Conservation (phyloP, 192 early-diverging fungal species). For the Mortierella alpina region DNA sequence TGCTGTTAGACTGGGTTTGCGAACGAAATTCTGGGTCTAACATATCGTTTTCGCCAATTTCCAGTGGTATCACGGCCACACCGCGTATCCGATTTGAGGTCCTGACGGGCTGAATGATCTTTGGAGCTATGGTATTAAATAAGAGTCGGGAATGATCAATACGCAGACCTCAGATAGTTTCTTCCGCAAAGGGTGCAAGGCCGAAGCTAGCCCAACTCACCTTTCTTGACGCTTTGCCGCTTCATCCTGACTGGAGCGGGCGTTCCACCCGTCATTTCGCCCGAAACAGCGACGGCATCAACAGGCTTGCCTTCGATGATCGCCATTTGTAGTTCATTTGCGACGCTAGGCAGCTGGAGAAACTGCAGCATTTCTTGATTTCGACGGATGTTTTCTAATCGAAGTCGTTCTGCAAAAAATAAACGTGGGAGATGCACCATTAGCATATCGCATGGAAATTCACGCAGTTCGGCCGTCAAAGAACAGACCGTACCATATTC, state of each 20-base stretch:
- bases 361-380: conserved; percentile 69
- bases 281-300: background rate
- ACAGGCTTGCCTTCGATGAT: conserved; percentile 18
- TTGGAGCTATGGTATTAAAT: conserved; percentile 11
- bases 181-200: background rate
- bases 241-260: conserved; percentile 16
- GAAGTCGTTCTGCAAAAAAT: conserved; percentile 48
- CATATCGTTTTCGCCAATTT: conserved; percentile 38
- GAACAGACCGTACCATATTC: no score
- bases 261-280: background rate
- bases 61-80: conserved; percentile 14
- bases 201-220: background rate
- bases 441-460: no score
- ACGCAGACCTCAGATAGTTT: no score
- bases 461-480: no score
- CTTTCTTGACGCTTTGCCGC: background rate
- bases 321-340: conserved; percentile 49
- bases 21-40: background rate
- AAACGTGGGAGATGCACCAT: no score
- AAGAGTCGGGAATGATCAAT: background rate
- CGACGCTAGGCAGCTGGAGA: conserved; percentile 13
- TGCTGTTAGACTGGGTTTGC: conserved; percentile 5
- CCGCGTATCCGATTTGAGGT: conserved; percentile 53
- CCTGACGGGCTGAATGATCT: conserved; percentile 28
- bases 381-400: conserved; percentile 69